Evolutionary conservation across 2,329 filamentous ascomycete genomes (phyloP), one percentile per base, ranked within the genome.

Genomic region (Samsoniella hepiali): DNA sequence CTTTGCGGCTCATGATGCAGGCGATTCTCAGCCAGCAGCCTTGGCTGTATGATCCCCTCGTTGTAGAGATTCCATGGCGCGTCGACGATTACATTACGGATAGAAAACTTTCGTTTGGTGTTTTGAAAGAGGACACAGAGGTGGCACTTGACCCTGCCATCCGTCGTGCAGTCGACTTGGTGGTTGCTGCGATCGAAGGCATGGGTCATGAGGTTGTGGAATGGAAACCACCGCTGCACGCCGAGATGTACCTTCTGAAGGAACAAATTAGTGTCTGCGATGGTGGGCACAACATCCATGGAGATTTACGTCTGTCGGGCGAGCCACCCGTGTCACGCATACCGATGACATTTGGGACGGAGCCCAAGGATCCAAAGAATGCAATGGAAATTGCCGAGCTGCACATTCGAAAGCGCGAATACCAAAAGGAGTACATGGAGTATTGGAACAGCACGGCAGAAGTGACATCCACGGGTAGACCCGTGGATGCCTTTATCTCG

Each of bases 401-500:
- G 32, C 36, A 61, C 27, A 42, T 61, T 29, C 50, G 51, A n/a
- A 53, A 54, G 27, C 58, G 58, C 32, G 49, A 53, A 29, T 54
- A 54, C n/a, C 51, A 56, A 31, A 62, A 62, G 17, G 49, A 63
- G 29, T 58, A 63, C 53, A 51, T 58, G 53, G 42, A 63, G 3
- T 63, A 58, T 44, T 58, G 61, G 53, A 63, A 58, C 9, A 58
- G 61, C 42, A 58, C 53, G 22, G 44, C 53, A 10, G 6, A 50
- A 27, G 44, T 53, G 34, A 63, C 44, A 9, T 42, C 36, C 3
- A 49, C 47, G 6, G 32, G 56, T 4, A 22, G 56, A 44, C 53
- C 61, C 2, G 53, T 73, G 5, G 72, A 74, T 44, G 77, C 71
- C 6, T 58, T 81, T 29, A 74, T 81, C 58, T 72, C 72, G n/a